phyloP scores from a whole-genome alignment of 179 eudicot species.

The Silene vulgaris region DNA sequence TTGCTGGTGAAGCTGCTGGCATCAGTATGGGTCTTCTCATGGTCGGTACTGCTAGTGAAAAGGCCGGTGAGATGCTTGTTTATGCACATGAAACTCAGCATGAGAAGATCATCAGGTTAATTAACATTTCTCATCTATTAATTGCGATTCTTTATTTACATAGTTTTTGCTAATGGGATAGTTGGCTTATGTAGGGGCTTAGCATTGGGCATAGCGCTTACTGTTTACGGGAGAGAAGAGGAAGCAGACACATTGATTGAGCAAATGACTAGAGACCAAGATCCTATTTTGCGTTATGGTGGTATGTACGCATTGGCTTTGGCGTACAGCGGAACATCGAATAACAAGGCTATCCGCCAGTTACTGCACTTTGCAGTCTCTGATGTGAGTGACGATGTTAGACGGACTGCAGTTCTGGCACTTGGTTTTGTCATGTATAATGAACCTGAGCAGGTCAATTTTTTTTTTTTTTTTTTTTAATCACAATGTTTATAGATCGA shows the following conservation, averaged over 20 bases:
- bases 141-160: background rate
- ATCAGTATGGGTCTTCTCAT: slow-evolving; percentile 87
- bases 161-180: slow-evolving; percentile 14
- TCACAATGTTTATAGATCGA: background rate
- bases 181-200: slow-evolving; percentile 56
- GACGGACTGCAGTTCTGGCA: slow-evolving; percentile 91
- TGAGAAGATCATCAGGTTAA: slow-evolving; percentile 93
- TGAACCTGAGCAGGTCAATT: slow-evolving; percentile 92
- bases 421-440: slow-evolving; percentile 95
- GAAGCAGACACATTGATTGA: slow-evolving; percentile 92
- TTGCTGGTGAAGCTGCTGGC: slow-evolving; percentile 99
- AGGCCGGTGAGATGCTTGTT: slow-evolving; percentile 92
- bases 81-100: slow-evolving; percentile 98
- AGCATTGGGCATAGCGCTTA: slow-evolving; percentile 91
- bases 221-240: slow-evolving; percentile 96
- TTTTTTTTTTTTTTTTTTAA: background rate
- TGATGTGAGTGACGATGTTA: slow-evolving; percentile 94
- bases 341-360: slow-evolving; percentile 95
- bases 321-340: slow-evolving; percentile 93
- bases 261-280: slow-evolving; percentile 98
- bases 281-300: slow-evolving; percentile 91
- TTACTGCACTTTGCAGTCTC: slow-evolving; percentile 98
- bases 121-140: slow-evolving; percentile 10
- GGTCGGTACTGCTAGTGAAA: slow-evolving; percentile 96
- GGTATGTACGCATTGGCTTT: slow-evolving; percentile 97